Base-by-base conservation (phyloP, 805 yeast species). In the Metschnikowia sp. region DNA sequence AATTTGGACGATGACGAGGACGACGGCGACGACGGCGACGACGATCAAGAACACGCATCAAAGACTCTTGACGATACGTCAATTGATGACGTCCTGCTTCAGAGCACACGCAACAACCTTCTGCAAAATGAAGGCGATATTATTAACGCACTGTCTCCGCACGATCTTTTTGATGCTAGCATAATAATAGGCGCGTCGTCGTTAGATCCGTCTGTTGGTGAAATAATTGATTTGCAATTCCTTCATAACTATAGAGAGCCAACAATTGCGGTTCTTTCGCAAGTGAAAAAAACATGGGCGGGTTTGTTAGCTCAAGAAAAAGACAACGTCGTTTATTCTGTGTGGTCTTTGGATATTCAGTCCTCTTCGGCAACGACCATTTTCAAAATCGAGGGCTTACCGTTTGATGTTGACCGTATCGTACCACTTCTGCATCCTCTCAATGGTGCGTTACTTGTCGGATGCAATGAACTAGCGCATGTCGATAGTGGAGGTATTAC, bases 191-290 rank as follows among this genome's bases (percentile, higher is more conserved):
- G 78, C 41, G 82, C 85, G 0, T 67, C 77, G 1, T 69, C 76
- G 26, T 67, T 92, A 34, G 82, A 84, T 53, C 56, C 79, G 0
- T 72, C 78, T 4, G 74, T 90, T 39, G 76, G 74, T 2, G 81
- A 83, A 51, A 79, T 94, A 12, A 70, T 85, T 2, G 96, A 88
- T 59, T 74, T 84, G 55, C 81, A 80, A 41, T 91, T 87, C 61
- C 64, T 92, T 35, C 66, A 82, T 58, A 84, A 84, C 47, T 92
- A 88, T 60, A 70, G 85, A 53, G 94, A 85, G 49, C 96, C 97
- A 0, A 91, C 97, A 0, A 55, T 89, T 18, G 92, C 86, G 0
- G 74, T 89, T 4, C 61, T 89, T 28, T 77, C 82, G 44, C 79
- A 81, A 31, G 69, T 59, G 39, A 54, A 66, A 13, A 72, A 77